A percentile compares a stretch with the other conserved stretches of the same genome.
Evolutionary conservation across 1,284 basidiomycete species (phyloP).

Genomic region (Apiotrichum sp.): DNA sequence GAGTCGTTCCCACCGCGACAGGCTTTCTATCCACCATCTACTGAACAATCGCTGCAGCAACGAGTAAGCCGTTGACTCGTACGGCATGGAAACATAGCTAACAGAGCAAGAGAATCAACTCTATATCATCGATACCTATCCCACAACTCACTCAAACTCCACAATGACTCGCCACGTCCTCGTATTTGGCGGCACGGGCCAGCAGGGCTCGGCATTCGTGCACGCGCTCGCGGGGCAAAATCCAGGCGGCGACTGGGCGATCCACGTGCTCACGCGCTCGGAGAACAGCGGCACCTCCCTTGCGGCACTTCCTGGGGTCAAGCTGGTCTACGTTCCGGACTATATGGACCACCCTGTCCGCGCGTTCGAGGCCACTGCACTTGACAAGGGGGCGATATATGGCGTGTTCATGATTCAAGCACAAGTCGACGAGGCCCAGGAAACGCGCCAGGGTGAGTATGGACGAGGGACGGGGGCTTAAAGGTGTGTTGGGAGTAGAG

Average conservation of each 20-base stretch:
- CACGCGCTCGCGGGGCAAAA: constrained; percentile 23
- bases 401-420: constrained; percentile 11
- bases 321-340: constrained; percentile 18
- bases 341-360: constrained; percentile 23
- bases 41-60: too few relatives aligned
- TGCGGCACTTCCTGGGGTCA: constrained; percentile 24
- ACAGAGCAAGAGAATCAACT: constrained; percentile 11
- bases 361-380: constrained; percentile 17
- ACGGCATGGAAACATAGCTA: constrained; percentile 25
- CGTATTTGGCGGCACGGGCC: constrained; percentile 30
- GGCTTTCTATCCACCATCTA: too few relatives aligned
- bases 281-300: constrained; percentile 5
- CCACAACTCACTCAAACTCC: too few relatives aligned
- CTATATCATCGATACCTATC: too few relatives aligned
- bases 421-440: too few relatives aligned
- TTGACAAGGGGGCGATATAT: constrained; percentile 20
- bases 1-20: too few relatives aligned
- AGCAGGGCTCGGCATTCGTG: constrained; percentile 27
- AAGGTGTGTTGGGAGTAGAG: too few relatives aligned
- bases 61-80: too few relatives aligned
- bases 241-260: constrained; percentile 13
- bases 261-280: constrained; percentile 24
- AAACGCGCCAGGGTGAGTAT: too few relatives aligned
- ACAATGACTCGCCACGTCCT: constrained; percentile 18
- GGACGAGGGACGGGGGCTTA: too few relatives aligned